Evolutionary conservation across 192 early-diverging fungal species (phyloP), one percentile per base, ranked within the genome.

Genomic region (Backusella circina): DNA sequence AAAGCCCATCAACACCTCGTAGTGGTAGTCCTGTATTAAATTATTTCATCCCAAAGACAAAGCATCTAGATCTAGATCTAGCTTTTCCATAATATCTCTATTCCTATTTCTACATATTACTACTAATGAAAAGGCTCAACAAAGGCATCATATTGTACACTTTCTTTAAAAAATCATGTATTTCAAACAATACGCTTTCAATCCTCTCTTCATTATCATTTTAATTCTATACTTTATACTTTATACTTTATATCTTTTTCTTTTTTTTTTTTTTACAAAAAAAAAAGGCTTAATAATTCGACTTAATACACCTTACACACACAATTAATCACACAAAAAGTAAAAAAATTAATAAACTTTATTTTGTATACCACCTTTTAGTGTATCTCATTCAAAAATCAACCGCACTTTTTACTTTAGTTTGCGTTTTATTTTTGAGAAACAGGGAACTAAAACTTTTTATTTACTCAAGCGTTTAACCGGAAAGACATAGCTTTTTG

Each of bases 11-110:
- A 37, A 68, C 67, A 36, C 67, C 67, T 12, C 67, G 67, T 37
- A 68, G 38, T 68, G 67, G 67, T 37, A 68, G 67, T 68, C 67
- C 67, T 68, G 21, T 68, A 68, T 68, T 68, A 23, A 68, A 68
- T 68, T 23, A 21, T 35, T 23, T 38, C 67, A 68, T 23, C 18
- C 67, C 32, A 21, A 21, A 68, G 10, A 18, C n/a, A 61, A 61
- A 61, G 54, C 54, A 28, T 61, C 54, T 61, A 13, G 54, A 28
- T 61, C 54, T 61, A 13, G 54, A 61, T 13, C 54, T 28, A 28
- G 23, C 23, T 28, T 61, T 61, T 61, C 23, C 54, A 28, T 61
- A 61, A 28, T 61, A 28, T 61, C 13, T 61, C 26, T 26, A 61
- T 61, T 61, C 12, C 23, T 28, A 23, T 61, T 61, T n/a, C 44